Conservation (phyloP, 1,284 basidiomycete genomes). For the Lentinula novae-zelandiae region DNA sequence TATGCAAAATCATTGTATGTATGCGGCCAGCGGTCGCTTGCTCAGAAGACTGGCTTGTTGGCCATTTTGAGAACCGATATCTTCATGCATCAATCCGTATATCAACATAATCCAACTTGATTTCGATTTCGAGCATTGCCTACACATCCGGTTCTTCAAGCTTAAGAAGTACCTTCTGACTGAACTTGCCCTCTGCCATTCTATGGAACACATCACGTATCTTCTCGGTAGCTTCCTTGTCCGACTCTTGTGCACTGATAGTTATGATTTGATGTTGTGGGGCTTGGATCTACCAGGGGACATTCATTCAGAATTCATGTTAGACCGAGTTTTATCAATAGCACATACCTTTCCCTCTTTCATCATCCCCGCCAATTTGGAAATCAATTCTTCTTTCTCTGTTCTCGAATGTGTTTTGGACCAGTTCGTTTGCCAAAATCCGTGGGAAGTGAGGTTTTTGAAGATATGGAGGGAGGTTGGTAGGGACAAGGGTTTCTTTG, state of each 20-base stretch:
- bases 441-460: conserved; percentile 67
- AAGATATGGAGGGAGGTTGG: conserved; percentile 82
- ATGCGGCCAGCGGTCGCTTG: no score
- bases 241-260: conserved; percentile 44
- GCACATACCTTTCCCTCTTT: conserved; percentile 46
- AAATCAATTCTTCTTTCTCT: conserved; percentile 47
- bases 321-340: no score
- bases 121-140: background rate
- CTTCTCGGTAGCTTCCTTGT: conserved; percentile 46
- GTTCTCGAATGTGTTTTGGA: conserved; percentile 41
- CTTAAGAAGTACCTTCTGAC: conserved; percentile 70
- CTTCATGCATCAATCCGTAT: background rate
- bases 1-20: no score
- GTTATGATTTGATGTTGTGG: conserved; percentile 66
- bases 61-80: no score
- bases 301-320: no score
- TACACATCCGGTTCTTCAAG: conserved; percentile 31
- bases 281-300: conserved; percentile 47
- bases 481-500: conserved; percentile 73
- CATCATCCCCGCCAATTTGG: conserved; percentile 48
- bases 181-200: conserved; percentile 51
- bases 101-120: no score
- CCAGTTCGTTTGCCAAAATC: conserved; percentile 81
- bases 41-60: no score
- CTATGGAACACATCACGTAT: conserved; percentile 47